phyloP scores from a whole-genome alignment of 495 filamentous ascomycete genomes.

The Aspergillus olivimuriae region DNA sequence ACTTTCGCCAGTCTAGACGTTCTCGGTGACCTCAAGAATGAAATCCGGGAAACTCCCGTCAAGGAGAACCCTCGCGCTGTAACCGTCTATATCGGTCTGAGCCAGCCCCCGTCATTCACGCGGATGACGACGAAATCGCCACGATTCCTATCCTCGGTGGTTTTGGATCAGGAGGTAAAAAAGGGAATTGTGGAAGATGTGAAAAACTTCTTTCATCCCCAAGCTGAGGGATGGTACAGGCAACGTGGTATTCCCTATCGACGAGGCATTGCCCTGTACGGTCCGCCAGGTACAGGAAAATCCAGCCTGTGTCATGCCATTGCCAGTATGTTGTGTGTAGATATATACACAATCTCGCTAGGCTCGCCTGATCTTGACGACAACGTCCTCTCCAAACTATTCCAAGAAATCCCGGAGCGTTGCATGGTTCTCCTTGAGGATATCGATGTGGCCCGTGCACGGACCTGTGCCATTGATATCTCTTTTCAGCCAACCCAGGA shows the following conservation, averaged over 20 bases:
- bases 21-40: not conserved
- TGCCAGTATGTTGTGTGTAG: constrained; percentile 52
- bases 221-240: constrained; percentile 23
- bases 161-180: constrained; percentile 6
- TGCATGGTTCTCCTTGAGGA: too few relatives aligned
- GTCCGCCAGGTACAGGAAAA: too few relatives aligned
- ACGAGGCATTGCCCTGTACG: constrained; percentile 56
- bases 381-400: too few relatives aligned
- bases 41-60: not conserved
- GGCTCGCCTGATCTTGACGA: too few relatives aligned
- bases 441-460: too few relatives aligned
- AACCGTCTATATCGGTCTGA: not conserved
- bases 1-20: too few relatives aligned
- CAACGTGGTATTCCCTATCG: constrained; percentile 59
- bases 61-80: not conserved
- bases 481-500: not conserved
- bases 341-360: constrained; percentile 49
- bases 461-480: not conserved
- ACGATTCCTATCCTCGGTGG: not conserved
- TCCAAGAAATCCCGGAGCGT: too few relatives aligned
- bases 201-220: constrained; percentile 10
- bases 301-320: constrained; percentile 57
- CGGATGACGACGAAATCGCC: not conserved
- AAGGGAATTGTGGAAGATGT: constrained; percentile 9
- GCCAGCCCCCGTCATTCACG: not conserved